Conservation (phyloP, 768 basidiomycete genomes). For the Daedalea quercina region DNA sequence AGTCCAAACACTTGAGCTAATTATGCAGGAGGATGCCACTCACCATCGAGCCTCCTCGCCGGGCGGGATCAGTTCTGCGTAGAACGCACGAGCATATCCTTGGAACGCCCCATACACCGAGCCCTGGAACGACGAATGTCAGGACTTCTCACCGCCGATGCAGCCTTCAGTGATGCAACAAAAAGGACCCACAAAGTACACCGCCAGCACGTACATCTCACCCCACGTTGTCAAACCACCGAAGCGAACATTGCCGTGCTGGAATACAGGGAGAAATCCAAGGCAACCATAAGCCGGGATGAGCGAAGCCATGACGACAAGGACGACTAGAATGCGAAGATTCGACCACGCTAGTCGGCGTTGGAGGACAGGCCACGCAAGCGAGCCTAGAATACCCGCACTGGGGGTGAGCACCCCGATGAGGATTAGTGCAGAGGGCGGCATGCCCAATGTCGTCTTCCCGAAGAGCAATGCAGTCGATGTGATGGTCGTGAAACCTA, state of each 20-base stretch:
- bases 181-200: conserved; percentile 62
- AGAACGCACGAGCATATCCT: conserved; percentile 81
- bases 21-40: conserved; percentile 10
- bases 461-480: conserved; percentile 90
- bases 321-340: conserved; percentile 52
- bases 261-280: conserved; percentile 59
- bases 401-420: conserved; percentile 74
- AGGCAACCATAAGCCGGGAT: conserved; percentile 81
- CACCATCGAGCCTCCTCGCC: conserved; percentile 90
- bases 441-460: conserved; percentile 83
- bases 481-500: conserved; percentile 89
- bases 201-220: conserved; percentile 82
- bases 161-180: neutral
- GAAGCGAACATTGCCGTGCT: conserved; percentile 35
- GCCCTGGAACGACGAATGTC: conserved; percentile 30
- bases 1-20: neutral
- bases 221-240: conserved; percentile 72
- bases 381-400: conserved; percentile 77
- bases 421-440: conserved; percentile 67
- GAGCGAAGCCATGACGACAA: conserved; percentile 58
- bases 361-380: conserved; percentile 76
- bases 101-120: conserved; percentile 86
- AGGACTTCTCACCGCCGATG: neutral
- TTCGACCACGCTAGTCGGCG: conserved; percentile 59
- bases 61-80: conserved; percentile 79